Evolutionary conservation across 306 rosid genomes (phyloP).

Genomic region (Castanopsis chinensis): DNA sequence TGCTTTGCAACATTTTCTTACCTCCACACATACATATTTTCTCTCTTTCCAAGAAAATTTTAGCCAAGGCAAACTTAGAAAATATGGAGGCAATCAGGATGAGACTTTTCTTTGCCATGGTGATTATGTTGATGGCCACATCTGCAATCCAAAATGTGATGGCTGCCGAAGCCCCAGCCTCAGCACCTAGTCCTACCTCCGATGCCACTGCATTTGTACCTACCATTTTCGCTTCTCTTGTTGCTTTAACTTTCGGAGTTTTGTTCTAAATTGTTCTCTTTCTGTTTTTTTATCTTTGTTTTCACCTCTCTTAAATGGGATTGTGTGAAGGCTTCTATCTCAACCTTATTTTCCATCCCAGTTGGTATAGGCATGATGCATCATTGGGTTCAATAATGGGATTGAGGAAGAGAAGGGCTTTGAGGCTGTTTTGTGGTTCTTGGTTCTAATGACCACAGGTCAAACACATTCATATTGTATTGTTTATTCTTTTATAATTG

Average conservation of each 20-base stretch:
- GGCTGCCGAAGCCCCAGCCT: constrained; percentile 49
- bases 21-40: background rate
- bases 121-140: constrained; percentile 29
- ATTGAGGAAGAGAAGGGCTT: background rate
- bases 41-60: background rate
- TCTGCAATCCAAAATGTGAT: constrained; percentile 22
- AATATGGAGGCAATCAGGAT: constrained; percentile 37
- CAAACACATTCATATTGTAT: background rate
- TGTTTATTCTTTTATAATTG: background rate
- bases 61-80: background rate
- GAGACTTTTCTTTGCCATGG: constrained; percentile 29
- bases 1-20: background rate
- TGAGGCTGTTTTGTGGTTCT: background rate
- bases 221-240: constrained; percentile 36
- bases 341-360: too few species aligned
- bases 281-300: background rate
- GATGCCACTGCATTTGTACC: constrained; percentile 44
- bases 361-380: too few species aligned
- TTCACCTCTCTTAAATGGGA: background rate
- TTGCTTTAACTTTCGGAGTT: constrained; percentile 41
- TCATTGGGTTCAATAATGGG: background rate
- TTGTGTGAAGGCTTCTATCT: background rate
- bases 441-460: background rate
- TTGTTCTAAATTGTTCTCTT: constrained; percentile 13
- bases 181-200: constrained; percentile 53